Evolutionary conservation across 177 flowering plant genomes (phyloP), one percentile per base, ranked within the genome.

Genomic region (Vitis hybrid): DNA sequence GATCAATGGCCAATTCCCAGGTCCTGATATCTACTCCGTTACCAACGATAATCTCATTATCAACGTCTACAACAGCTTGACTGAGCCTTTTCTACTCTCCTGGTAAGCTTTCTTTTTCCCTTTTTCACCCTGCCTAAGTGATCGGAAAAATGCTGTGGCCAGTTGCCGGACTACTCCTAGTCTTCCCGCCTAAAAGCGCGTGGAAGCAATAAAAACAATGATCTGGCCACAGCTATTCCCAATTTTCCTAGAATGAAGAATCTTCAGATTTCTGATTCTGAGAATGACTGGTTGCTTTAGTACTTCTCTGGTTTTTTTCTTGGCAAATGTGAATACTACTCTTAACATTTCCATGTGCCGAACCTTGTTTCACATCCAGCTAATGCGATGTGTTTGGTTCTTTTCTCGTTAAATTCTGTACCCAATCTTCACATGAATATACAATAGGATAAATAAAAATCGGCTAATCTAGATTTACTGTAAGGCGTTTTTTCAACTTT

Each of bases 1-100:
- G 50, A 94, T 94, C 66, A 94, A 94, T 71, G 96, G 97, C 6
- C 92, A 92, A 67, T 94, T 94, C 61, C 98, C 98, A 0, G 98
- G 98, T 3, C 98, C 98, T 0, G 91, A 92, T 60, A 89, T 94
- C 62, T 70, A 88, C 82, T 88, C 90, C 3, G 94, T 90, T 3
- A 91, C 98, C 19, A 93, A 93, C 62, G 97, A 93, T 70, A 93
- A 93, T 69, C 82, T 93, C 77, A 85, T 93, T 61, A 87, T 94
- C 77, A 94, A 92, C 70, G 97, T 94, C 24, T 89, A 77, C 78
- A 94, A 94, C 84, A 90, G 86, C 81, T 81, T 94, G 72, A 73
- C 85, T 12, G 93, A 92, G 75, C 93, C 98, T 64, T 94, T 94
- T 62, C 94, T 94, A 71, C 48, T 94, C 65, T 92, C 97, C 66